Conservation (phyloP, 2,329 filamentous ascomycete species). For the Sporothrix schenckii region DNA sequence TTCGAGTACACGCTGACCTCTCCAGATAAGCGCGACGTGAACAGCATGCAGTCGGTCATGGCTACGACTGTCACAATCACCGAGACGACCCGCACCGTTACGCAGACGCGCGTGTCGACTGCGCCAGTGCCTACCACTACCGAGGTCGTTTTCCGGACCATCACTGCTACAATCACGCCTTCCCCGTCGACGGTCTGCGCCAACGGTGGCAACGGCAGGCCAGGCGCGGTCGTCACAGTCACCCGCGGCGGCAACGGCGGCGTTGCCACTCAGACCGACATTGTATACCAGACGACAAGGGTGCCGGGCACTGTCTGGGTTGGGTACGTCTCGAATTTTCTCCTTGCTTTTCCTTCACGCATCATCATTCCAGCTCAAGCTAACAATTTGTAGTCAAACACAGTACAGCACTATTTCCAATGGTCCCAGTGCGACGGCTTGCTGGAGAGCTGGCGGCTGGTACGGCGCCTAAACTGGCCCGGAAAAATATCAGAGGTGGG, state of each 20-base stretch:
- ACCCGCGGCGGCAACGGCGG: slow-evolving; percentile 39
- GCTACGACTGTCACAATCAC: slow-evolving; percentile 46
- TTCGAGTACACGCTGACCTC: not conserved
- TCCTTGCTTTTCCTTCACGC: not conserved
- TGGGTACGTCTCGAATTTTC: slow-evolving; percentile 40
- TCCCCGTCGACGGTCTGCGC: slow-evolving; percentile 44
- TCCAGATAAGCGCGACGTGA: slow-evolving; percentile 36
- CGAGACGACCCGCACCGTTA: slow-evolving; percentile 45
- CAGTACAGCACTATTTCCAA: slow-evolving; percentile 44
- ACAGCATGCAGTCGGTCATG: slow-evolving; percentile 39
- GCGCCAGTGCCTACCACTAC: slow-evolving; percentile 43
- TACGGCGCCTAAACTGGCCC: slow-evolving; percentile 36
- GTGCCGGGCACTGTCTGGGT: slow-evolving; percentile 44
- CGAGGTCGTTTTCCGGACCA: slow-evolving; percentile 42
- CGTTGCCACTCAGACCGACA: slow-evolving; percentile 44
- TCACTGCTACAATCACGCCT: slow-evolving; percentile 42
- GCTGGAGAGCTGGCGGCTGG: slow-evolving; percentile 46
- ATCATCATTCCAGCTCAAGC: not conserved
- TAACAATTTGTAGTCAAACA: slow-evolving; percentile 40
- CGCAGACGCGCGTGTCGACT: slow-evolving; percentile 44
- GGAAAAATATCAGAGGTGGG: not conserved
- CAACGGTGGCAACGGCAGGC: slow-evolving; percentile 36
- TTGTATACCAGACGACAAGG: slow-evolving; percentile 45
- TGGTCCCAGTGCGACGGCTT: slow-evolving; percentile 44
- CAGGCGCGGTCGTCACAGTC: slow-evolving; percentile 42